Evolutionary conservation across 805 yeast genomes (phyloP).

Genomic region (Suhomyces vadensis): DNA sequence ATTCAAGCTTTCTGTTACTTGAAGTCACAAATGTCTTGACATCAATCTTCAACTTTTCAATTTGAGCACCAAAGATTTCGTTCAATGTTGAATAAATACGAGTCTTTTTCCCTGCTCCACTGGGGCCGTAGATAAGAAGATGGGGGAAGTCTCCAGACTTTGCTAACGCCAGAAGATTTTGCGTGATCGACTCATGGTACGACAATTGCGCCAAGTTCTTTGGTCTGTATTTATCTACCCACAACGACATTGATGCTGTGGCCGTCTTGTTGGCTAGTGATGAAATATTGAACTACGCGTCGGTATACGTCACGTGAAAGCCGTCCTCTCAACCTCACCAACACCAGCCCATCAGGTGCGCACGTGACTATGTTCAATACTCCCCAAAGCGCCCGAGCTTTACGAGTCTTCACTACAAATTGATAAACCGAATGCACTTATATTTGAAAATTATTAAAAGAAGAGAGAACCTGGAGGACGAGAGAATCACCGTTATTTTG

Average conservation of each 20-base stretch:
- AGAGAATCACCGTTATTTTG: background rate
- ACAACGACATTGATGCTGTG: slow-evolving; percentile 66
- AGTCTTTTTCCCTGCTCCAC: slow-evolving; percentile 97
- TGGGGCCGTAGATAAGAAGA: slow-evolving; percentile 87
- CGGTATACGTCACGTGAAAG: background rate
- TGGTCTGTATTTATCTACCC: slow-evolving; percentile 97
- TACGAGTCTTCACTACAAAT: too few relatives aligned
- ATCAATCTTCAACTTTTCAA: slow-evolving; percentile 81
- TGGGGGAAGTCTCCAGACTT: slow-evolving; percentile 90
- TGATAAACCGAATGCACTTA: background rate
- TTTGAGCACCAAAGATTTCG: slow-evolving; percentile 80
- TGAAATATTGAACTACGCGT: slow-evolving; percentile 9
- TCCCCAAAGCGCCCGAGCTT: too few relatives aligned
- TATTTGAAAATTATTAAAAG: background rate
- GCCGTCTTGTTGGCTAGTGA: slow-evolving; percentile 3
- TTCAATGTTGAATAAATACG: slow-evolving; percentile 77
- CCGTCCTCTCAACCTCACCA: background rate
- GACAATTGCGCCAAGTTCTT: slow-evolving; percentile 59
- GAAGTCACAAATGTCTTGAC: slow-evolving; percentile 79
- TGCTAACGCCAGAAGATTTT: slow-evolving; percentile 59
- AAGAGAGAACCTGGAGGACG: slow-evolving; percentile 1
- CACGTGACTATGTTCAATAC: too few relatives aligned
- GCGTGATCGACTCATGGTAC: slow-evolving; percentile 66
- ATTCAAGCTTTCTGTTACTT: slow-evolving; percentile 76
- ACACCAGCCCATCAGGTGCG: background rate